A percentile compares a stretch with the other conserved stretches of the same genome.
These are phyloP conservation scores for Pseudozyma hubeiensis DNA, from an alignment of 1,284 basidiomycete species.

Conservation along the genomic window DNA sequence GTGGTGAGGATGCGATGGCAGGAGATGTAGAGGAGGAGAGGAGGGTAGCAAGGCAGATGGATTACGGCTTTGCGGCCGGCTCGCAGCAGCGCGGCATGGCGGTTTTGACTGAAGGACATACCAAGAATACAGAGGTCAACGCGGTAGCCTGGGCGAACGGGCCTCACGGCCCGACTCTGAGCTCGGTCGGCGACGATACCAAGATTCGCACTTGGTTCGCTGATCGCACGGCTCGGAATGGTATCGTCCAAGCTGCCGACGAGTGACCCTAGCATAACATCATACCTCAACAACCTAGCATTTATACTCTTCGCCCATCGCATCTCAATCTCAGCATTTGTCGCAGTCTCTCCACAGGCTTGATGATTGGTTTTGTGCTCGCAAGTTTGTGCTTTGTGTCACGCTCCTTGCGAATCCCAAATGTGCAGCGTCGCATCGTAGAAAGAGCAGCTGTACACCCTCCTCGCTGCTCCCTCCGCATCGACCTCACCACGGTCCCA, in stretches of 20 bases:
- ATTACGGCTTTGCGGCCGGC: conserved; percentile 23
- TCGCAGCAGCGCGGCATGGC: conserved; percentile 28
- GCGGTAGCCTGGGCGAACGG: conserved; percentile 60
- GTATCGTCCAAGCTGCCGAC: conserved; percentile 4
- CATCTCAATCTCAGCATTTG: no score
- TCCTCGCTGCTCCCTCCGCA: conserved; percentile 69
- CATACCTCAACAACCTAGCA: not conserved
- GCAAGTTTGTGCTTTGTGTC: conserved; percentile 16
- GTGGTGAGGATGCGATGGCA: not conserved
- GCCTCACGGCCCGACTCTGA: conserved; percentile 58
- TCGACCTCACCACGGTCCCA: conserved; percentile 76
- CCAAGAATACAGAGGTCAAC: conserved; percentile 61
- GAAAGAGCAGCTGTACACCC: conserved; percentile 92
- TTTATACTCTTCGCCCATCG: no score
- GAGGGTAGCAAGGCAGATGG: conserved; percentile 12
- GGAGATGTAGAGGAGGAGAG: conserved; percentile 33
- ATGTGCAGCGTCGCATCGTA: conserved; percentile 88
- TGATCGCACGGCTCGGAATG: conserved; percentile 69
- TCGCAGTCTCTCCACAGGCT: not conserved
- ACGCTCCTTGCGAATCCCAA: conserved; percentile 73
- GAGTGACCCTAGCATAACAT: conserved; percentile 9
- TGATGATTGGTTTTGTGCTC: not conserved
- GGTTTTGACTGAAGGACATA: conserved; percentile 27
- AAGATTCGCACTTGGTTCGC: conserved; percentile 62
- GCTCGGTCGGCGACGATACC: conserved; percentile 60